Evolutionary conservation across 805 yeast species (phyloP), one percentile per base, ranked within the genome.

Genomic region (Yarrowia sp.): DNA sequence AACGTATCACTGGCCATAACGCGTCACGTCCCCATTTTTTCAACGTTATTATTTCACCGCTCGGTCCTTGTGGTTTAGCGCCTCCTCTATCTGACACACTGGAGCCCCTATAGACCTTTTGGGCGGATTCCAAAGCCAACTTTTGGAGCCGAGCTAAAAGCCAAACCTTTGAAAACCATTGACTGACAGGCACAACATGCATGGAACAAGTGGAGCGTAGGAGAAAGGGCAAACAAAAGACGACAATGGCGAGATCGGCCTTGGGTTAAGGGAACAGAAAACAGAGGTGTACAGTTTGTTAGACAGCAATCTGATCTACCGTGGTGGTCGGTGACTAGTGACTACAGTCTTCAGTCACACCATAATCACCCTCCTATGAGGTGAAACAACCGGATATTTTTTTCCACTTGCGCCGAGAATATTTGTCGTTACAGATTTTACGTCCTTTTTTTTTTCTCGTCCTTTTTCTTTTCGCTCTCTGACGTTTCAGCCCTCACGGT

Each of bases 151-250:
- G 34, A 46, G 50, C 42, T 9, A n/a, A 36, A 52, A 34, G 47
- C 24, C 24, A 43, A 34, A 14, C 30, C 56, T 24, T 24, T 24
- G 30, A 24, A 19, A 52, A 19, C 34, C 20, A 2, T 24, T 52
- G 56, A 52, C 56, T 19, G 56, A 52, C 56, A 52, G 56, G 56
- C 56, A 52, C 56, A 24, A 52, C 56, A 52, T 52, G 56, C 56
- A 52, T 52, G 56, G 56, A 52, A 52, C 56, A 52, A 52, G 56
- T 52, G 56, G 42, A 52, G 56, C 56, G 36, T 52, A 46, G 20
- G 47, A 19, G 30, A 12, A 19, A 19, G 9, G 42, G 15, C 7
- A 20, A 19, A 17, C 15, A 44, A 2, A 44, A 12, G n/a, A 44
- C 46, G 24, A 24, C 30, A 4, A 24, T 4, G 3, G 30, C 30